A percentile compares a stretch with the other conserved stretches of the same genome.
Evolutionary conservation across 306 rosid genomes (phyloP).

Genomic region (Castanea crenata): DNA sequence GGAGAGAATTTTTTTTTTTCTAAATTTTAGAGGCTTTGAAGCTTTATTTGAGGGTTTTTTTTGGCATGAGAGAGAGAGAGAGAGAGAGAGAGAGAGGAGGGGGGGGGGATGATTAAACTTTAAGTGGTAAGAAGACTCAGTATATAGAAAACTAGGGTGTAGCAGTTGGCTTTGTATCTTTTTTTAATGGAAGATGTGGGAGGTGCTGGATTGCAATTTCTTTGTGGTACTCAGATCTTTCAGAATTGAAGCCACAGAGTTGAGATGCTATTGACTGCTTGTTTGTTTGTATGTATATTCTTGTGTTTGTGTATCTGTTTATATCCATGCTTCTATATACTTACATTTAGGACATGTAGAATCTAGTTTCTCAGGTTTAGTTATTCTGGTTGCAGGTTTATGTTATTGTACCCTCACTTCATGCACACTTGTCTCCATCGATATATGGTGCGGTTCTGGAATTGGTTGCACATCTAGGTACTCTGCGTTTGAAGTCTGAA

Average conservation of each 20-base stretch:
- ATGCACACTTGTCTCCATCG: constrained; percentile 63
- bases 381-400: constrained; percentile 57
- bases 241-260: not conserved
- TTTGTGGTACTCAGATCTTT: not conserved
- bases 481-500: constrained; percentile 28
- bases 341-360: not conserved
- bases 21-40: too few relatives aligned
- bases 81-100: too few relatives aligned
- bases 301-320: not conserved
- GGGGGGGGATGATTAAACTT: not conserved
- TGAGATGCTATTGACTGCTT: not conserved
- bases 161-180: not conserved
- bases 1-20: too few relatives aligned
- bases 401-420: constrained; percentile 44
- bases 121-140: not conserved
- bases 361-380: constrained; percentile 3
- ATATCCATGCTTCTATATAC: not conserved
- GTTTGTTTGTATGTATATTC: not conserved
- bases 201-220: not conserved
- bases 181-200: not conserved
- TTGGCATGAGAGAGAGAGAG: too few relatives aligned
- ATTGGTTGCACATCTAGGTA: constrained; percentile 35
- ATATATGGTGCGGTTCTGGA: constrained; percentile 57
- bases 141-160: not conserved
- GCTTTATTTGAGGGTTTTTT: too few relatives aligned